Evolutionary conservation across 345 rosid species (phyloP), one percentile per base, ranked within the genome.

Genomic region (Eucalyptus pauciflora): DNA sequence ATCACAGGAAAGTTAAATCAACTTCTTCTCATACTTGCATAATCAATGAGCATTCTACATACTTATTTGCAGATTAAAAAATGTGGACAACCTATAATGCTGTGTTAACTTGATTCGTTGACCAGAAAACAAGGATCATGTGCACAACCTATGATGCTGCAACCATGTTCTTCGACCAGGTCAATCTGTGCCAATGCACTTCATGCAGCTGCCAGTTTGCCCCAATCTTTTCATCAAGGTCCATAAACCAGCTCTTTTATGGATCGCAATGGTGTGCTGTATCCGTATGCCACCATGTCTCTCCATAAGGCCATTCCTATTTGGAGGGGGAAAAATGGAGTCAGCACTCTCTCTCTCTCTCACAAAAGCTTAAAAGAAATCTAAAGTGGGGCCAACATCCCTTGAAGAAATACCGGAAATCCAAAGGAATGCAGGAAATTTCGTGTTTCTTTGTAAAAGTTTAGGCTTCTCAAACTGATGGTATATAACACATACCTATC

Each of bases 181-280:
- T 76, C 83, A 76, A 20, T 76, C 48, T 76, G 48, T 41, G 83
- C 29, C 83, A 20, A 20, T 76, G 27, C 48, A 20, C 29, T 76
- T 41, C 29, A 20, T 41, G 48, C 83, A 76, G 83, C 83, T 12
- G 83, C 48, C 62, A 20, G 43, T 86, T 54, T 51, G 62, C 60
- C 64, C 62, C 62, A 27, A 33, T 86, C 62, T 52, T 76, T 90
- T 88, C 50, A 87, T 91, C 91, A 94, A 56, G 93, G 85, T 87
- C 97, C 97, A 48, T 89, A 93, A 89, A 94, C 91, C 91, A 97
- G 79, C 86, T 94, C 97, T 89, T 94, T 96, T 88, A 97, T 86
- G 37, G 99, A 94, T 88, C 90, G 93, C 83, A 95, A 81, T 15
- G 97, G 98, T 7, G 98, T 94, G 92, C 86, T 90, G 93, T 94